Conservation (phyloP, 345 rosid genomes). For the Eucalyptus cloeziana region DNA sequence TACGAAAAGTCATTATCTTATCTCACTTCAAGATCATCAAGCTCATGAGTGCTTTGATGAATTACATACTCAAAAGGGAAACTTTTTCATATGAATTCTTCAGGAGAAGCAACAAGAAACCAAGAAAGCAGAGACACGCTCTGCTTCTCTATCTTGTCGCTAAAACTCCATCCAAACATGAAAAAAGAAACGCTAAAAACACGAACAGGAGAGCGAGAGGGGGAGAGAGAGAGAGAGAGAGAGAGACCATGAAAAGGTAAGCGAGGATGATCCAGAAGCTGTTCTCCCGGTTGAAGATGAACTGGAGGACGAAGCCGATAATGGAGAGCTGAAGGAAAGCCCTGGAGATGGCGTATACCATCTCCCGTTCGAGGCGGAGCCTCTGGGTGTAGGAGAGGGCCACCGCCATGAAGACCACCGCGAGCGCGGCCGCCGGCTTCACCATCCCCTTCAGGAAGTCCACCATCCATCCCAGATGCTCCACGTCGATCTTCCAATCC, state of each 20-base stretch:
- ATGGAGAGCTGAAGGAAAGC: slow-evolving; percentile 81
- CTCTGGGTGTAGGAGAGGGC: slow-evolving; percentile 46
- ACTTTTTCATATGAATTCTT: neutral
- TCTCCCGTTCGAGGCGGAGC: slow-evolving; percentile 68
- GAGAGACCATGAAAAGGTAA: slow-evolving; percentile 75
- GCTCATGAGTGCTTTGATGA: neutral
- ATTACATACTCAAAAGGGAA: neutral
- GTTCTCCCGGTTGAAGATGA: slow-evolving; percentile 54
- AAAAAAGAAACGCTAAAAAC: neutral
- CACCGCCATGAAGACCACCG: slow-evolving; percentile 69
- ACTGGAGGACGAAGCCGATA: slow-evolving; percentile 83
- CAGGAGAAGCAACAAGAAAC: neutral
- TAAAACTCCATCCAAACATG: neutral
- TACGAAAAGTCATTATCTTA: neutral
- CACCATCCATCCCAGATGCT: slow-evolving; percentile 28
- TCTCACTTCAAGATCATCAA: neutral
- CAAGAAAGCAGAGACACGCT: neutral
- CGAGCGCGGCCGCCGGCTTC: slow-evolving; percentile 70
- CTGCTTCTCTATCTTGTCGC: neutral
- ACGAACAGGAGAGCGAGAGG: neutral
- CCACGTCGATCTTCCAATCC: neutral
- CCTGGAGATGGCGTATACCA: slow-evolving; percentile 57
- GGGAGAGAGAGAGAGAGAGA: neutral
- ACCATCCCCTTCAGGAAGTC: slow-evolving; percentile 62
- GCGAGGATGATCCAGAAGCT: slow-evolving; percentile 66